These are phyloP conservation scores for Diddensiella transvaalensis DNA, from an alignment of 805 yeast species.

Conservation along the genomic window DNA sequence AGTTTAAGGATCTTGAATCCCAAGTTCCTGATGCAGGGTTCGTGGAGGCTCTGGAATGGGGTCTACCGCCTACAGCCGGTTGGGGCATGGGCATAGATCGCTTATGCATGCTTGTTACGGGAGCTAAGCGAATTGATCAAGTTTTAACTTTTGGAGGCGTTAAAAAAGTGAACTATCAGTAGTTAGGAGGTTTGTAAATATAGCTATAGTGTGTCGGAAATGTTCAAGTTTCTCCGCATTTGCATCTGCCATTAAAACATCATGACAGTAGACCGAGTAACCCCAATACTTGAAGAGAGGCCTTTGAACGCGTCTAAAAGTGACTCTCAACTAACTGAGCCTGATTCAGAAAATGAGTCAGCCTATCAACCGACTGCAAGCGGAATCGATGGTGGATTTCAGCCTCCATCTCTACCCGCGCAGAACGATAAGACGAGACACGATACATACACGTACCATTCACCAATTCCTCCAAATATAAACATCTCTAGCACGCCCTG, in stretches of 20 bases:
- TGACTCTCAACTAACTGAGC: background rate
- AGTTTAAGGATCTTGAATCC: constrained; percentile 53
- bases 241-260: background rate
- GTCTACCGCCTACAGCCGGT: constrained; percentile 97
- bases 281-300: background rate
- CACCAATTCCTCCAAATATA: constrained; percentile 16
- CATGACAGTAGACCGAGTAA: background rate
- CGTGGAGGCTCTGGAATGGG: constrained; percentile 79
- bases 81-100: constrained; percentile 96
- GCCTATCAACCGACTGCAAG: background rate
- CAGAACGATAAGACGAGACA: constrained; percentile 10
- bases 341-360: background rate
- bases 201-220: too few relatives aligned
- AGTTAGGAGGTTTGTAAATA: background rate
- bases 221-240: too few relatives aligned
- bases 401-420: constrained; percentile 26
- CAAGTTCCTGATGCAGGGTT: constrained; percentile 69
- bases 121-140: constrained; percentile 51
- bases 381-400: constrained; percentile 10
- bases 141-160: constrained; percentile 27
- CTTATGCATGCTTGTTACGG: constrained; percentile 72
- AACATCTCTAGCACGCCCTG: constrained; percentile 15
- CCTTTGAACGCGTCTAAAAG: background rate
- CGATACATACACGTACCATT: constrained; percentile 22
- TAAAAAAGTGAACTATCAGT: constrained; percentile 23